phyloP scores from a whole-genome alignment of 495 filamentous ascomycete genomes.

The Clavariopsis aquatica region DNA sequence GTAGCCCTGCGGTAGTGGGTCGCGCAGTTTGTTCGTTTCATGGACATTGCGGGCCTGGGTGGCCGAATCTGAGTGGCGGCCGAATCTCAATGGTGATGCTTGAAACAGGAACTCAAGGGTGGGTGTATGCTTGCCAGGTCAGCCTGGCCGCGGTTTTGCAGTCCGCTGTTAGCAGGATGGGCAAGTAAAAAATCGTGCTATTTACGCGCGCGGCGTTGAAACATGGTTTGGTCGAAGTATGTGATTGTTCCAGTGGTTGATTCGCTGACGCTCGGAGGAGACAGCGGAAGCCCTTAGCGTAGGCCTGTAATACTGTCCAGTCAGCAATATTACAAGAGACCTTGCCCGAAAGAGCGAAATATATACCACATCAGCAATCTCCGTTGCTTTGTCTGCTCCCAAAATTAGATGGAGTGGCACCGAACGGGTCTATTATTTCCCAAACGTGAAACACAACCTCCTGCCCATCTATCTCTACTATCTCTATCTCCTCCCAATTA shows the following conservation, averaged over 20 bases:
- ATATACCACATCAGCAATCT: neutral
- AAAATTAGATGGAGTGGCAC: neutral
- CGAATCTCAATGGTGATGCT: slow-evolving; percentile 15
- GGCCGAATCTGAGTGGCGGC: slow-evolving; percentile 14
- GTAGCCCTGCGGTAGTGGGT: slow-evolving; percentile 14
- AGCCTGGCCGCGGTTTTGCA: slow-evolving; percentile 3
- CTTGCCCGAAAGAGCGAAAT: neutral
- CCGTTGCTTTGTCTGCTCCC: neutral
- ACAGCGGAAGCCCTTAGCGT: neutral
- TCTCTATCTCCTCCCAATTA: neutral
- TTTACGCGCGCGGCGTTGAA: slow-evolving; percentile 5
- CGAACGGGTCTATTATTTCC: neutral
- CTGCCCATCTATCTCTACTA: neutral
- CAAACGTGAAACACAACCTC: neutral
- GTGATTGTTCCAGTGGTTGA: slow-evolving; percentile 1
- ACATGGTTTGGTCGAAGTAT: slow-evolving; percentile 2
- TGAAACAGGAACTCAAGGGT: slow-evolving; percentile 16
- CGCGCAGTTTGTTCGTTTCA: slow-evolving; percentile 19
- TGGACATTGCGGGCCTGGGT: slow-evolving; percentile 7
- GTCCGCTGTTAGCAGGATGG: neutral
- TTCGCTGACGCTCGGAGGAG: slow-evolving; percentile 4
- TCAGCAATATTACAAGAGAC: neutral
- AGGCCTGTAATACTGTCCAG: neutral
- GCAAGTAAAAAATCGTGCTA: neutral
- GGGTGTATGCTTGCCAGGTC: neutral